Base-by-base conservation (phyloP, 768 basidiomycete genomes). In the Tylopilus rubrobrunneus region DNA sequence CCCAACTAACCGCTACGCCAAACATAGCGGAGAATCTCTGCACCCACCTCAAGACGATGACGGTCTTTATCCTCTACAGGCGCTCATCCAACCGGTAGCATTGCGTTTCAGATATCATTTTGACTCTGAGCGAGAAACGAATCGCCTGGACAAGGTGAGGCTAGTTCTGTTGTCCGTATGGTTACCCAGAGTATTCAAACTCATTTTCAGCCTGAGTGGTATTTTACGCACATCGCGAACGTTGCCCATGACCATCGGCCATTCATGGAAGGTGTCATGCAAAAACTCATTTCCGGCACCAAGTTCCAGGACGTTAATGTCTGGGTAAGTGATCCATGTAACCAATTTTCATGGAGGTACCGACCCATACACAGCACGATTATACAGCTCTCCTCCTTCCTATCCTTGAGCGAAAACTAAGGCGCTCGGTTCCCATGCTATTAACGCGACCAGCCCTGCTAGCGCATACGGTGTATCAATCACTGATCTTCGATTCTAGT, bases 81-180 rank as follows among this genome's bases (percentile, higher is more conserved):
- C 89, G 2, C 80, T 99, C 17, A 80, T 92, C 4, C 84, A 86
- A 42, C 90, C 95, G 2, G 78, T 99, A 46, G 76, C 87, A 2
- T 71, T 92, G 55, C 82, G 97, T 19, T 99, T 98, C 76, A 91
- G 88, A 62, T 99, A 88, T 67, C 97, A 99, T 65, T 98, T 98
- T 57, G 93, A 98, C 53, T 84, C 89, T 0, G 76, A 81, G 17
- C 78, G 92, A 34, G 82, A 84, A 59, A 99, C 97, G 1, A 99
- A 98, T 69, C 79, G 91, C 48, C 69, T 93, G 10, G 96, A 98
- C 73, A 98, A 98, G 83, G 94, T 89, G 48, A 5, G 49, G 52
- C 41, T 41, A 39, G 9, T 14, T 31, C 7, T 39, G 19, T 41
- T 27, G n/a, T 48, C 15, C 14, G 15, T 33, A 17, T 21, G 41